These are phyloP conservation scores for Xerocomus nothofagi DNA, from an alignment of 1,284 basidiomycete species.

Conservation along the genomic window DNA sequence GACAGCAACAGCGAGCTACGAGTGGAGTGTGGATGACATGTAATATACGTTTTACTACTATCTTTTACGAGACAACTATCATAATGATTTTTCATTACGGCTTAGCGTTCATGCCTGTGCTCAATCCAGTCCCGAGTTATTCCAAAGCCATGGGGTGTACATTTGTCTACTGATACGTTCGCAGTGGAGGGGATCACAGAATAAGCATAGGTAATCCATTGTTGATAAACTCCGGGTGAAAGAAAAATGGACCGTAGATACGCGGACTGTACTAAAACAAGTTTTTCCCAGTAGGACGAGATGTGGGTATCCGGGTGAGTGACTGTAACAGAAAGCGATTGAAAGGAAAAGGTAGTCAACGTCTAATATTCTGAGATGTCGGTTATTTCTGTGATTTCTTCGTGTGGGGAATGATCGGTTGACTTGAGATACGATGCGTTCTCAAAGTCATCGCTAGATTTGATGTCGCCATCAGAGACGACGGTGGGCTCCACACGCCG, in stretches of 20 bases:
- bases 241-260: conserved; percentile 27
- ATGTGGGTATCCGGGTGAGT: conserved; percentile 5
- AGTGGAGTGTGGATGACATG: conserved; percentile 92
- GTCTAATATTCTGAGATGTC: conserved; percentile 37
- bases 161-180: not conserved
- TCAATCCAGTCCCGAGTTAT: not conserved
- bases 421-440: conserved; percentile 29
- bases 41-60: conserved; percentile 37
- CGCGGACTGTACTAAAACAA: conserved; percentile 17
- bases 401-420: conserved; percentile 26
- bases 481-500: conserved; percentile 35
- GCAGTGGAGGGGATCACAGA: conserved; percentile 2
- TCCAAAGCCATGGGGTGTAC: too few species aligned
- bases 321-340: conserved; percentile 7
- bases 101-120: not conserved
- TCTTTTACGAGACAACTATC: not conserved
- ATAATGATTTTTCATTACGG: not conserved
- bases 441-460: conserved; percentile 33
- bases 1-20: conserved; percentile 67
- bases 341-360: not conserved
- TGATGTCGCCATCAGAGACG: conserved; percentile 32
- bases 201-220: conserved; percentile 8
- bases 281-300: conserved; percentile 3
- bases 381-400: conserved; percentile 28
- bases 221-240: conserved; percentile 6